phyloP scores from a whole-genome alignment of 495 filamentous ascomycete species.

The Penicillium flavigenum region DNA sequence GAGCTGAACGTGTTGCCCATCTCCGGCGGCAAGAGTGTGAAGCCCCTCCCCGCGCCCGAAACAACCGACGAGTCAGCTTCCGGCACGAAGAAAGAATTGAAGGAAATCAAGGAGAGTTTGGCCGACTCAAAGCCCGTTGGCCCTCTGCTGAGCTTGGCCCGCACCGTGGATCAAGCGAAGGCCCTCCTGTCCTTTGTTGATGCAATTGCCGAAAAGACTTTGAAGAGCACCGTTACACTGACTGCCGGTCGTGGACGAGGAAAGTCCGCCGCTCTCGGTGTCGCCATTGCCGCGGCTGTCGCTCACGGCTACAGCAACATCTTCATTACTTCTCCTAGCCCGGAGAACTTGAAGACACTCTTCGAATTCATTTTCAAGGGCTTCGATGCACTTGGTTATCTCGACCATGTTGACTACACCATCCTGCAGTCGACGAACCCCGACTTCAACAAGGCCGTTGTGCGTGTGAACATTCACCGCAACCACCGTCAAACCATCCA shows the following conservation, averaged over 20 bases:
- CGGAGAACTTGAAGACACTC: constrained; percentile 96
- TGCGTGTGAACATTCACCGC: constrained; percentile 91
- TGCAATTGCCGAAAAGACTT: constrained; percentile 92
- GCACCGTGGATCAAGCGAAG: constrained; percentile 93
- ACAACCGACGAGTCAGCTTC: constrained; percentile 64
- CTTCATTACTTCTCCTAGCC: constrained; percentile 97
- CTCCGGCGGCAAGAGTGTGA: constrained; percentile 91
- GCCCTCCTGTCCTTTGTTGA: constrained; percentile 93
- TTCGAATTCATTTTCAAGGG: constrained; percentile 99
- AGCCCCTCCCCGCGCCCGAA: constrained; percentile 69
- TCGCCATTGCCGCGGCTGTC: constrained; percentile 90
- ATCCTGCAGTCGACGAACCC: constrained; percentile 99
- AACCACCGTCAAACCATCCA: constrained; percentile 98
- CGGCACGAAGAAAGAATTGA: constrained; percentile 71
- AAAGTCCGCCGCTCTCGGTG: constrained; percentile 93
- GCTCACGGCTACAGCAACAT: constrained; percentile 98
- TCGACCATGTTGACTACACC: constrained; percentile 94
- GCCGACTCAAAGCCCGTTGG: constrained; percentile 83
- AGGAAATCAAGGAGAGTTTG: constrained; percentile 82
- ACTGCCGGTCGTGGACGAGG: constrained; percentile 94
- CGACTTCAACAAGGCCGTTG: constrained; percentile 98
- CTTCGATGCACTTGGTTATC: constrained; percentile 89
- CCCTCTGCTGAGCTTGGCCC: constrained; percentile 76
- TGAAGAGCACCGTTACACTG: constrained; percentile 87
- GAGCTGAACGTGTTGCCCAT: constrained; percentile 97